These are phyloP conservation scores for Rhizophora mangle DNA, from an alignment of 345 rosid species.

Conservation along the genomic window DNA sequence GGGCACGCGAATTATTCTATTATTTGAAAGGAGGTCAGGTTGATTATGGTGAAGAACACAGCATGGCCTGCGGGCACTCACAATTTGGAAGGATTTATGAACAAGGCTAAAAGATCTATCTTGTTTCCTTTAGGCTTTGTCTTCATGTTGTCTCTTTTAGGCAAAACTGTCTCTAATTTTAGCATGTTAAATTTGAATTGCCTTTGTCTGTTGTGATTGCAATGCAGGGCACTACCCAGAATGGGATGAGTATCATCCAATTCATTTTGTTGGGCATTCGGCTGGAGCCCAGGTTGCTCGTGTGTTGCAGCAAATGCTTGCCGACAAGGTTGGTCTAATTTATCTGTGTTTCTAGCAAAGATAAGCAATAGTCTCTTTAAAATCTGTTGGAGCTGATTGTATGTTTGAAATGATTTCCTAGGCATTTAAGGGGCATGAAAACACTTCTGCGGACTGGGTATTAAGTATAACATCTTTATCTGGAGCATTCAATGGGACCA, in stretches of 20 bases:
- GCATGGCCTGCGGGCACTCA: slow-evolving; percentile 83
- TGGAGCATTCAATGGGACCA: slow-evolving; percentile 96
- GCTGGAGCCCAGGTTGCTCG: slow-evolving; percentile 99
- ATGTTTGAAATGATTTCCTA: slow-evolving; percentile 29
- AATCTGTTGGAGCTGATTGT: neutral
- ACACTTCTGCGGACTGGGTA: slow-evolving; percentile 86
- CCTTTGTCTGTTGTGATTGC: slow-evolving; percentile 9
- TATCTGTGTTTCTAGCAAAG: neutral
- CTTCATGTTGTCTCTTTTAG: neutral
- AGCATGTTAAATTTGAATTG: slow-evolving; percentile 12
- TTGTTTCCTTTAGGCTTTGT: neutral
- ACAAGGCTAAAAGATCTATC: slow-evolving; percentile 44
- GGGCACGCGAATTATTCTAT: slow-evolving; percentile 96
- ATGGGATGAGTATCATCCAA: slow-evolving; percentile 96
- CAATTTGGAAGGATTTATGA: slow-evolving; percentile 80
- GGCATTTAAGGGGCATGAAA: slow-evolving; percentile 76
- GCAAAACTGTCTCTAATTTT: neutral
- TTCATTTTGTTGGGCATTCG: slow-evolving; percentile 97
- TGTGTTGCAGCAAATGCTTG: slow-evolving; percentile 97
- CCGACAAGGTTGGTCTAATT: slow-evolving; percentile 62
- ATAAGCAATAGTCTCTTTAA: neutral
- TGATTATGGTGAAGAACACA: slow-evolving; percentile 95
- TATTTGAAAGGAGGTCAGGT: slow-evolving; percentile 90
- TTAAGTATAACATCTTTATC: slow-evolving; percentile 89
- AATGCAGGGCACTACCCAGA: slow-evolving; percentile 75